Base-by-base conservation (phyloP, 129 eudicot genomes). In the Solidago caesia region DNA sequence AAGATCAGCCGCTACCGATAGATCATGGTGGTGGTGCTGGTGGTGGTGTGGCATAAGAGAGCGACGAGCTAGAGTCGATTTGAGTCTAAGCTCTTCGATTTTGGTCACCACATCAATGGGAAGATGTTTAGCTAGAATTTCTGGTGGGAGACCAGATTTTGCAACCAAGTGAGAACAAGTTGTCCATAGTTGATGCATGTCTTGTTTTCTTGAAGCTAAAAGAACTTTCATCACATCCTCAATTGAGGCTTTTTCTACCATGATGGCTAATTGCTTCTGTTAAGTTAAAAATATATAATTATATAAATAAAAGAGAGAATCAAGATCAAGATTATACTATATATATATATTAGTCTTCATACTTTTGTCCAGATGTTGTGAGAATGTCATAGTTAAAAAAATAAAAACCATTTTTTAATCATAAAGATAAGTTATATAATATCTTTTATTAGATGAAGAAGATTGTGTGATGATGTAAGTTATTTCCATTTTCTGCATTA, bases 211-310 rank as follows among this genome's bases (percentile, higher is more conserved):
- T 63, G 99, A 95, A 26, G 99, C 97, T 75, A 91, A 79, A 5
- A 91, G 74, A n/a, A 95, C 99, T 75, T 87, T 95, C 99, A 95
- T 95, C 4, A 95, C 99, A 82, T 95, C 99, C 14, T 95, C 99
- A 80, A 95, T 95, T 67, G 99, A 95, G 10, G 96, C 97, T 77
- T 88, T 88, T 43, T 87, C 93, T 11, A 88, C 97, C 92, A 91
- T 91, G 78, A 75, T 85, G 52, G 84, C 88, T 85, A 94, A 75
- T 85, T 94, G 97, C 70, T 94, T 94, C 98, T 94, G 86, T 86
- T 21, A 85, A 67, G 21, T 39, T 44, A 52, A 47, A 46, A 60
- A 49, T 25, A 29, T 4, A 15, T 59, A 59, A 8, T 21, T 3
- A 33, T 33, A 33, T 33, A 33, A 1, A 33, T 33, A 33, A 3